Base-by-base conservation (phyloP, 1,284 basidiomycete species). In the Ceratobasidium sp. region DNA sequence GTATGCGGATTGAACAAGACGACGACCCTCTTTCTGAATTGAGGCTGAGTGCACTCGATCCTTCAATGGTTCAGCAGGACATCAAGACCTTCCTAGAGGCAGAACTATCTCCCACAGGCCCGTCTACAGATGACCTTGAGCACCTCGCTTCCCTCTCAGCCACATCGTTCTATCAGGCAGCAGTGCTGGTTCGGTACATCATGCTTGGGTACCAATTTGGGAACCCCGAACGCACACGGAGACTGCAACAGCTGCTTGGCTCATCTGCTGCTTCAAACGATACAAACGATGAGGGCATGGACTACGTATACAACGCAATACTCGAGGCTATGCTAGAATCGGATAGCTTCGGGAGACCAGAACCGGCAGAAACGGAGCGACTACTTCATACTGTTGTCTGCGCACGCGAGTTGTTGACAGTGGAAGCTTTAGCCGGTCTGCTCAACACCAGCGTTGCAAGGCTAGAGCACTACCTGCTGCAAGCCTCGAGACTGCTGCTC, bases 371-470 rank as follows among this genome's bases (percentile, higher is more conserved):
- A 0, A 70, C 59, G 9, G 12, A 44, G 6, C 52, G 40, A n/a
- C 10, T 70, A 20, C 42, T 70, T 10, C 54, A 46, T 23, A 59
- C 68, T 3, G 68, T 73, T 13, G 38, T 50, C 17, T 73, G 57
- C 9, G 57, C 57, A n/a, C 26, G 42, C 15, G 52, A 69, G 10
- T 50, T 50, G 5, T 15, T 69, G 28, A 26, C 33, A 20, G 13
- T 69, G 28, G 28, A 54, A 9, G 50, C 17, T 9, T 23, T 69
- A n/a, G 52, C 67, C 12, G 33, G 9, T 12, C 9, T 69, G 7
- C 44, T 23, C 4, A 50, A 28, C 9, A 1, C 33, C 17, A 20
- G 23, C 12, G 3, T 5, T 1, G 28, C 3, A 0, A 33, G n/a
- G 1, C 7, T 23, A 20, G 38, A 28, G 5, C 12, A 40, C 12